Percentiles rank a stretch among this genome's conserved stretches.
Evolutionary conservation across 176 grass and related monocot genomes (phyloP).

Genomic region (barley (Hordeum vulgare)): MorexV3_pseudomolecules_assembly NC_058523.1:533902755-533903254

Average conservation of each 20-base stretch:
- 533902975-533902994: slow-evolving; percentile 86
- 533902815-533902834: slow-evolving; percentile 39
- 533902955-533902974: slow-evolving; percentile 87
- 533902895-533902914: slow-evolving; percentile 61
- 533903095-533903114: slow-evolving; percentile 81
- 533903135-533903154: slow-evolving; percentile 88
- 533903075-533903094: slow-evolving; percentile 71
- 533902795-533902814: slow-evolving; percentile 55
- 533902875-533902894: slow-evolving; percentile 85
- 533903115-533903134: slow-evolving; percentile 62
- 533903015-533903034: slow-evolving; percentile 83
- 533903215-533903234: slow-evolving; percentile 96
- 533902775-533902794: slow-evolving; percentile 48
- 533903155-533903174: slow-evolving; percentile 91
- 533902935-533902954: slow-evolving; percentile 84
- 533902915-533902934: slow-evolving; percentile 82
- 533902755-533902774: slow-evolving; percentile 55
- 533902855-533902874: slow-evolving; percentile 52
- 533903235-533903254: slow-evolving; percentile 90
- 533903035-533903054: slow-evolving; percentile 97
- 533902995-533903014: slow-evolving; percentile 89
- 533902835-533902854: slow-evolving; percentile 24
- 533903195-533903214: slow-evolving; percentile 87
- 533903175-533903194: slow-evolving; percentile 63
- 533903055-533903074: slow-evolving; percentile 75